phyloP scores from a whole-genome alignment of 768 basidiomycete genomes.

The Pseudohyphozyma bogoriensis region DNA sequence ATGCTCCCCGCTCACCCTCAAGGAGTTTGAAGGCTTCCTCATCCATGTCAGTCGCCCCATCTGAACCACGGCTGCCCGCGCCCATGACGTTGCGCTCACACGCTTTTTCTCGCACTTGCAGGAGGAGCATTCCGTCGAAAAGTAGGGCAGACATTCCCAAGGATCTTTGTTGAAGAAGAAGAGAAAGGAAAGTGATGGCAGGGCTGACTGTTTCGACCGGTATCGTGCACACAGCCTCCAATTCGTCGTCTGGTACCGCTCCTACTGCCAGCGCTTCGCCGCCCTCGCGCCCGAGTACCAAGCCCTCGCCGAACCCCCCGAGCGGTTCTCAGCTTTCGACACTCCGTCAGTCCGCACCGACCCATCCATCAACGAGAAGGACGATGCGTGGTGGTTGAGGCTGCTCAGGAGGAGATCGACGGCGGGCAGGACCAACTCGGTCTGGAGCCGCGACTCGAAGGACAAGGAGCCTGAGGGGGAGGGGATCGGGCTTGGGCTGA shows the following conservation, averaged over 20 bases:
- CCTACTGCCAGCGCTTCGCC: conserved; percentile 40
- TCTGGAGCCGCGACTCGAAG: neutral
- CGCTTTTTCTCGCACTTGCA: neutral
- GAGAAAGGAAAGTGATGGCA: no score
- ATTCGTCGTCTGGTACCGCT: conserved; percentile 41
- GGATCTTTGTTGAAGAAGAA: no score
- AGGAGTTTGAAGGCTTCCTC: conserved; percentile 9
- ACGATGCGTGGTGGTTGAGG: neutral
- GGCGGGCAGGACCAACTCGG: neutral
- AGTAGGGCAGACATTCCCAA: no score
- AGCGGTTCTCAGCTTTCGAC: neutral
- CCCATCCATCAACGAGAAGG: conserved; percentile 1
- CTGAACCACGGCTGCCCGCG: no score
- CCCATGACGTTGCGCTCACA: neutral
- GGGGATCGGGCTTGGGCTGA: neutral
- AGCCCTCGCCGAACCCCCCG: conserved; percentile 4
- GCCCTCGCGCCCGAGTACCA: conserved; percentile 31
- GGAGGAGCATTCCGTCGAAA: conserved; percentile 11
- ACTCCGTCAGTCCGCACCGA: conserved; percentile 3
- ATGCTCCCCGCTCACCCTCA: conserved; percentile 3
- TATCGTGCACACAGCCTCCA: conserved; percentile 33
- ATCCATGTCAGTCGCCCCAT: conserved; percentile 3
- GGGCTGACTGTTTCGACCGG: neutral
- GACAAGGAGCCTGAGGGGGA: neutral
- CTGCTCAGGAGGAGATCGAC: neutral